Conservation (phyloP, 306 rosid genomes). For the Coriaria nepalensis region DNA sequence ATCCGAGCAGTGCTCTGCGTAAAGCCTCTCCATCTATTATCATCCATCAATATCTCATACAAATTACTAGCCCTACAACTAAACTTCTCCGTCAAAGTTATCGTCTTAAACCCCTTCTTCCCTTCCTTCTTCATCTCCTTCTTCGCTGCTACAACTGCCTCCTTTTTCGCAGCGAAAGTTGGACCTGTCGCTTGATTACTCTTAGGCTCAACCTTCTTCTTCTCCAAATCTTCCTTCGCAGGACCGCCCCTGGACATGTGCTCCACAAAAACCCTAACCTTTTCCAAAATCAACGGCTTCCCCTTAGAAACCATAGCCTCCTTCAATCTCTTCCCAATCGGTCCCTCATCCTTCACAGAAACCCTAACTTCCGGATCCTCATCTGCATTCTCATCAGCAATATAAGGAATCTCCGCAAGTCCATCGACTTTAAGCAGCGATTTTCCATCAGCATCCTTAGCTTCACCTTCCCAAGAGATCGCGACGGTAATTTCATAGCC, state of each 20-base stretch:
- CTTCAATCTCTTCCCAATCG: conserved; percentile 56
- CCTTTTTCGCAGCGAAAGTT: conserved; percentile 10
- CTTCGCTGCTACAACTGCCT: conserved; percentile 14
- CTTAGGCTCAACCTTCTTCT: conserved; percentile 39
- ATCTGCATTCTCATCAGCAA: conserved; percentile 86
- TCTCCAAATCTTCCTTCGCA: conserved; percentile 61
- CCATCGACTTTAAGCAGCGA: conserved; percentile 67
- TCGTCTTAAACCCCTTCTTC: conserved; percentile 57
- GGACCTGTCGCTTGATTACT: conserved; percentile 1
- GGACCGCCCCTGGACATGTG: conserved; percentile 90
- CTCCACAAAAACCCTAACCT: conserved; percentile 60
- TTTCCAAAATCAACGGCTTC: conserved; percentile 63
- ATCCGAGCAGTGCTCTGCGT: conserved; percentile 85
- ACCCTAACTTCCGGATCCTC: conserved; percentile 86
- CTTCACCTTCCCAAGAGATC: conserved; percentile 77
- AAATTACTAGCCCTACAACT: conserved; percentile 64
- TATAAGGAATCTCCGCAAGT: conserved; percentile 69
- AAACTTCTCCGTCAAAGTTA: conserved; percentile 72
- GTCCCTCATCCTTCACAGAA: conserved; percentile 67
- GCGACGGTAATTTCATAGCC: conserved; percentile 74
- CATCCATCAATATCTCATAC: conserved; percentile 91
- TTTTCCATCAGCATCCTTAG: conserved; percentile 38
- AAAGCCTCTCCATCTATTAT: conserved; percentile 93
- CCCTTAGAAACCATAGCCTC: conserved; percentile 71
- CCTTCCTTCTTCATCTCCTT: conserved; percentile 21